A percentile compares a stretch with the other conserved stretches of the same genome.
Evolutionary conservation across 352 stramenopile species (phyloP).

Genomic region (Globisporangium abappressorium): DNA sequence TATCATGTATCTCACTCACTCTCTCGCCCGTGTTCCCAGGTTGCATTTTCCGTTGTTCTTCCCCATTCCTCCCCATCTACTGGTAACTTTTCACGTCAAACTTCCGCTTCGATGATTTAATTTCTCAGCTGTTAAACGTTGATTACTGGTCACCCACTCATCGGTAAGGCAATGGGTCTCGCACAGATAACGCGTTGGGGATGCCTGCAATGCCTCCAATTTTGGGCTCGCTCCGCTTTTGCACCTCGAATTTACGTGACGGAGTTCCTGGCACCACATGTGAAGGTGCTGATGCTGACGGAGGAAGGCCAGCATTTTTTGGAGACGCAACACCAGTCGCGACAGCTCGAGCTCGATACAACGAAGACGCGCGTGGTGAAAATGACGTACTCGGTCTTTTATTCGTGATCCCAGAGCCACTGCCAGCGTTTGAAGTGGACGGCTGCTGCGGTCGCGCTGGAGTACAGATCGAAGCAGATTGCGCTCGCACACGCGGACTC

Average conservation of each 20-base stretch:
- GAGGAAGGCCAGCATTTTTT: conserved; percentile 18
- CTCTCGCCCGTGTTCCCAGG: neutral
- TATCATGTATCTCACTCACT: conserved; percentile 7
- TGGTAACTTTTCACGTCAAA: neutral
- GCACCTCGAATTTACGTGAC: conserved; percentile 47
- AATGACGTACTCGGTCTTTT: conserved; percentile 47
- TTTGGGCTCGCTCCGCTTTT: conserved; percentile 29
- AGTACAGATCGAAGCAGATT: conserved; percentile 33
- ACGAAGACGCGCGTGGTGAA: conserved; percentile 29
- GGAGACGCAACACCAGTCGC: neutral
- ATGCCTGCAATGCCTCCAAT: conserved; percentile 42
- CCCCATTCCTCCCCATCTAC: neutral
- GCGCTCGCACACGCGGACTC: conserved; percentile 26
- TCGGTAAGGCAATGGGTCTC: conserved; percentile 54
- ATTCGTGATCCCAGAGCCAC: neutral
- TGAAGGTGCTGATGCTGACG: neutral
- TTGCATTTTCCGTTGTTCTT: neutral
- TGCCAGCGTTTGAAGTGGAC: neutral
- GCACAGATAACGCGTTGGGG: conserved; percentile 35
- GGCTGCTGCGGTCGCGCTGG: conserved; percentile 12
- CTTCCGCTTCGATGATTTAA: neutral
- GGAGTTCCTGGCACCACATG: neutral
- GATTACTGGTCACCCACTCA: conserved; percentile 17
- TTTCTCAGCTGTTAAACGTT: too few species aligned
- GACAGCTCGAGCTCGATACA: conserved; percentile 7